phyloP scores from a whole-genome alignment of 768 basidiomycete species.

The Lactarius tabidus region DNA sequence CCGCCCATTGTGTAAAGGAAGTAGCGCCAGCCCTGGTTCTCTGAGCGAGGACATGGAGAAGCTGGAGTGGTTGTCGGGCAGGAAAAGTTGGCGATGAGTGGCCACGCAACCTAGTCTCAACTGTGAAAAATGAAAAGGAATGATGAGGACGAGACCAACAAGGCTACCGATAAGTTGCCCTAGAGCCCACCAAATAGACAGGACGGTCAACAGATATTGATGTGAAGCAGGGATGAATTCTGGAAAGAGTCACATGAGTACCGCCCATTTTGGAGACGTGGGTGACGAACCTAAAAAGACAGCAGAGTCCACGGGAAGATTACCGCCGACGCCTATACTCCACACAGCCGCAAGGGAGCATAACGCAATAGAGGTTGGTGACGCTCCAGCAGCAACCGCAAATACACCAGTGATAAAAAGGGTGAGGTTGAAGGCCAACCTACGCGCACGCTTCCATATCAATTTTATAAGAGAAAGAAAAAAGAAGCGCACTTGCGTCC shows the following conservation, averaged over 20 bases:
- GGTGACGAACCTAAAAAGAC: slow-evolving; percentile 59
- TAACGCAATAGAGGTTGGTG: slow-evolving; percentile 49
- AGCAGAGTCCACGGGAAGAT: slow-evolving; percentile 70
- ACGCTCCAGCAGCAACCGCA: slow-evolving; percentile 57
- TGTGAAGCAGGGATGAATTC: slow-evolving; percentile 70
- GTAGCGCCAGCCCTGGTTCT: slow-evolving; percentile 74
- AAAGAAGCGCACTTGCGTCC: slow-evolving; percentile 49
- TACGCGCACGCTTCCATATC: neutral
- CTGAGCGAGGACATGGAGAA: slow-evolving; percentile 40
- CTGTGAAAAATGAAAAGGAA: neutral
- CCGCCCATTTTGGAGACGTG: too few species aligned
- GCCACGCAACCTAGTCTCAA: slow-evolving; percentile 57
- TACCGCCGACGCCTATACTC: slow-evolving; percentile 70
- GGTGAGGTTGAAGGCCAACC: slow-evolving; percentile 68
- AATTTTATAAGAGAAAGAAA: neutral
- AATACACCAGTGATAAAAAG: slow-evolving; percentile 65
- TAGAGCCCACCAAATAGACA: slow-evolving; percentile 79
- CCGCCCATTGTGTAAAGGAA: slow-evolving; percentile 72
- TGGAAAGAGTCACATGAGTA: slow-evolving; percentile 25
- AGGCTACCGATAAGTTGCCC: slow-evolving; percentile 62
- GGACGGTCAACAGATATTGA: slow-evolving; percentile 69
- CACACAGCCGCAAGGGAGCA: slow-evolving; percentile 51
- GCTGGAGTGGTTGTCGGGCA: slow-evolving; percentile 40
- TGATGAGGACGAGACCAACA: slow-evolving; percentile 26
- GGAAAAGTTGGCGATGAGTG: slow-evolving; percentile 64